A percentile compares a stretch with the other conserved stretches of the same genome.
Conservation (phyloP, 2,329 filamentous ascomycete genomes). For the Trichoderma citrinoviride region DNA sequence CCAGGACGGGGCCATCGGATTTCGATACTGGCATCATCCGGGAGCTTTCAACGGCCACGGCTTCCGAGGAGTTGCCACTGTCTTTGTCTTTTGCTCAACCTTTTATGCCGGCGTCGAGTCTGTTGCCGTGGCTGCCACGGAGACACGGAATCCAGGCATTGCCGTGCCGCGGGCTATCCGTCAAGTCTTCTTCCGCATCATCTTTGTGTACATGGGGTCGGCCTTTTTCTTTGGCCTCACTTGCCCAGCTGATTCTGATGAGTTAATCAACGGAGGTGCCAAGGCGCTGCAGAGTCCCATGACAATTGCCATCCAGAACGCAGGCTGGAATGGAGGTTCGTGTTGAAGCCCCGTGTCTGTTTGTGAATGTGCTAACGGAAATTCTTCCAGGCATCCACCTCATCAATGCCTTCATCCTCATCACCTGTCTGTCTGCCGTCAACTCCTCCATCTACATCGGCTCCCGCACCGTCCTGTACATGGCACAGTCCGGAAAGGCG, state of each 20-base stretch:
- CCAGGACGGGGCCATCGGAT: constrained; percentile 58
- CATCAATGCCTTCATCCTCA: constrained; percentile 74
- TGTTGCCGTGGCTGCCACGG: constrained; percentile 61
- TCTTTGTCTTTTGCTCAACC: constrained; percentile 67
- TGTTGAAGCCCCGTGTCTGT: not conserved
- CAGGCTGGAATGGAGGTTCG: constrained; percentile 65
- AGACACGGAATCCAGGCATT: constrained; percentile 56
- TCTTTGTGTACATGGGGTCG: constrained; percentile 65
- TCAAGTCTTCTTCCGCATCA: constrained; percentile 60
- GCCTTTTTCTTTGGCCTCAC: constrained; percentile 75
- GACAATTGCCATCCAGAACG: constrained; percentile 70
- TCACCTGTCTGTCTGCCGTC: constrained; percentile 68
- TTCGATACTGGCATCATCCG: constrained; percentile 68
- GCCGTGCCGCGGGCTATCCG: constrained; percentile 58
- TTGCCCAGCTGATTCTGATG: constrained; percentile 65
- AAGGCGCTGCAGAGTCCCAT: constrained; percentile 69
- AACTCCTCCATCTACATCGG: constrained; percentile 78
- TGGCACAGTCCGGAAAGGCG: constrained; percentile 71
- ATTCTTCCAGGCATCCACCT: constrained; percentile 55
- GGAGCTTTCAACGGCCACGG: constrained; percentile 67
- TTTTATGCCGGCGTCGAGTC: constrained; percentile 67
- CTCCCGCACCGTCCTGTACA: constrained; percentile 70
- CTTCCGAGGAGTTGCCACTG: constrained; percentile 62
- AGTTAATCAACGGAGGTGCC: constrained; percentile 59
- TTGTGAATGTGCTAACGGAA: not conserved